Evolutionary conservation across 2,329 filamentous ascomycete genomes (phyloP).

Genomic region (Coleophoma eucalyptorum): DNA sequence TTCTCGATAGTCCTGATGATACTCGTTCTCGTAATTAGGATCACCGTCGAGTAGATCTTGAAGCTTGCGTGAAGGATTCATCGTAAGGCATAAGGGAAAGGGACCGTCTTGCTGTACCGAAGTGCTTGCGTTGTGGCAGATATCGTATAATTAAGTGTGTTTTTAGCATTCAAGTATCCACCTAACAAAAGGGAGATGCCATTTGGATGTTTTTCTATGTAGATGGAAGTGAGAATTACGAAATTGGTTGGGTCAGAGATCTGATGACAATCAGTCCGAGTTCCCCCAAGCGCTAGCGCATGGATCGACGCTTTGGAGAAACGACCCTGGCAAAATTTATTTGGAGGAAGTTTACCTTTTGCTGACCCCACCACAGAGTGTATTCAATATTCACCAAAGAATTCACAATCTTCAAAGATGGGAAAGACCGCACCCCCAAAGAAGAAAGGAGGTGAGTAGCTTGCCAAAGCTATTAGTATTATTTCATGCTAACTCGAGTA

Average conservation of each 20-base stretch:
- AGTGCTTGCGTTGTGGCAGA: background rate
- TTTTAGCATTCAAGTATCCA: too few relatives aligned
- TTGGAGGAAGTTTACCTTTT: constrained; percentile 6
- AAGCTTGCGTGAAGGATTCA: constrained; percentile 19
- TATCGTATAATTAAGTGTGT: too few relatives aligned
- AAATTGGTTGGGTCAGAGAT: too few relatives aligned
- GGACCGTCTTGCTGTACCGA: background rate
- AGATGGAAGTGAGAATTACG: too few relatives aligned
- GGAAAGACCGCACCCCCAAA: constrained; percentile 28
- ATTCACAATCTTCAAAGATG: constrained; percentile 12
- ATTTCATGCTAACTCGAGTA: constrained; percentile 6
- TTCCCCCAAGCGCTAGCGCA: too few relatives aligned
- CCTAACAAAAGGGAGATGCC: too few relatives aligned
- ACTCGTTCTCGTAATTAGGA: constrained; percentile 17
- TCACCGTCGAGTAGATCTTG: constrained; percentile 24
- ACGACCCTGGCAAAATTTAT: constrained; percentile 1
- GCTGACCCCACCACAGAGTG: background rate
- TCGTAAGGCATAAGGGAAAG: constrained; percentile 22
- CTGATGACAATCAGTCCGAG: too few relatives aligned
- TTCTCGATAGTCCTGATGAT: constrained; percentile 27
- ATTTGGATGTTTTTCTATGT: too few relatives aligned
- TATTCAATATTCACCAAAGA: too few relatives aligned
- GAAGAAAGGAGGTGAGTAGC: constrained; percentile 21
- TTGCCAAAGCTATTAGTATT: background rate
- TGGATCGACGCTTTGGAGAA: too few relatives aligned